phyloP scores from a whole-genome alignment of 192 early-diverging fungal genomes.

The Backusella australiensis region DNA sequence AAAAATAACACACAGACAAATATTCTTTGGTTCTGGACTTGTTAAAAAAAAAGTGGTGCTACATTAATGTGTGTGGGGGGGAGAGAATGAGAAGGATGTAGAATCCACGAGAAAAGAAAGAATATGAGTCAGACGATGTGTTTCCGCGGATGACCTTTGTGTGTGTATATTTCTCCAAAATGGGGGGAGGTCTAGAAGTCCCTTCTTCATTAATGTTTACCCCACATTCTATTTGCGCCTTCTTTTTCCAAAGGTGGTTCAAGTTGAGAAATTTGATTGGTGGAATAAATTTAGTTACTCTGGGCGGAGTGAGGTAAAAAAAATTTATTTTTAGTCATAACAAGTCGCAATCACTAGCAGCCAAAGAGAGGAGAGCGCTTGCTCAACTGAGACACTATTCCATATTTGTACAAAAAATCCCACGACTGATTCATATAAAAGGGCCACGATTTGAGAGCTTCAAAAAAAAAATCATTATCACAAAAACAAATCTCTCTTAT shows the following conservation, averaged over 20 bases:
- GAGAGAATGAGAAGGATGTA: neutral
- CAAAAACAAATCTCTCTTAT: neutral
- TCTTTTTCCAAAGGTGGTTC: neutral
- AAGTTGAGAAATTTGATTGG: neutral
- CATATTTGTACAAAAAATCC: neutral
- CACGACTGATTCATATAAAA: slow-evolving; percentile 11
- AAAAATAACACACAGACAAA: neutral
- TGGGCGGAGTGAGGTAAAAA: neutral
- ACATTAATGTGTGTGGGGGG: neutral
- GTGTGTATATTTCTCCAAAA: neutral
- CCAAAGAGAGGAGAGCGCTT: neutral
- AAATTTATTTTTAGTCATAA: neutral
- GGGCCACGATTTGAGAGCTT: neutral
- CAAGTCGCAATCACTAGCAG: neutral
- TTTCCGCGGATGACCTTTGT: neutral
- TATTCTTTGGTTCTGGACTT: neutral
- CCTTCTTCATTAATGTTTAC: neutral
- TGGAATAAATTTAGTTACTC: neutral
- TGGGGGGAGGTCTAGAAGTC: slow-evolving; percentile 4
- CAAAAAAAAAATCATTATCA: neutral
- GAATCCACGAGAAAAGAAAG: neutral
- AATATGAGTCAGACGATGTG: neutral
- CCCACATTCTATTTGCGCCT: neutral
- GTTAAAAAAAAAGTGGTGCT: neutral
- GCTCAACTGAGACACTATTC: slow-evolving; percentile 1